A percentile compares a stretch with the other conserved stretches of the same genome.
These are phyloP conservation scores for Lactarius sanguifluus DNA, from an alignment of 768 basidiomycete genomes.

Conservation along the genomic window DNA sequence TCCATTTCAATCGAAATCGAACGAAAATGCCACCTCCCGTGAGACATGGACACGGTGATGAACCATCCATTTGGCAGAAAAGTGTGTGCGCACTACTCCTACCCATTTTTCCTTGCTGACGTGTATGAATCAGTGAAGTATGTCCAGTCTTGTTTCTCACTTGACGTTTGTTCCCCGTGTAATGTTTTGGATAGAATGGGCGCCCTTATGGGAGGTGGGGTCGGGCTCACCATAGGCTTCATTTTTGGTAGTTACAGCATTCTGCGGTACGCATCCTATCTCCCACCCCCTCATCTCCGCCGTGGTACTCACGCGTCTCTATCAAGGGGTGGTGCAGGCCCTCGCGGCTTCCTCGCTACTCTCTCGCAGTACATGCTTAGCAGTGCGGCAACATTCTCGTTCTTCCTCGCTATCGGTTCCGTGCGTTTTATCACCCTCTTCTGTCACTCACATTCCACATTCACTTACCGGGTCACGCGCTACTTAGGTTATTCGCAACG, in stretches of 20 bases:
- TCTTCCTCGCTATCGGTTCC: slow-evolving; percentile 94
- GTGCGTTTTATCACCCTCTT: slow-evolving; percentile 44
- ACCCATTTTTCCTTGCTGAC: slow-evolving; percentile 11
- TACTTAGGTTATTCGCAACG: slow-evolving; percentile 84
- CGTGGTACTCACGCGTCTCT: slow-evolving; percentile 10
- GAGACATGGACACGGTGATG: slow-evolving; percentile 25
- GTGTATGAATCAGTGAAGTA: slow-evolving; percentile 55
- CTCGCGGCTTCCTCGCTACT: slow-evolving; percentile 84
- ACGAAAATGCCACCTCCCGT: slow-evolving; percentile 26
- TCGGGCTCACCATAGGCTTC: slow-evolving; percentile 96
- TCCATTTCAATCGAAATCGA: slow-evolving; percentile 7
- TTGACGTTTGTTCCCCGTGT: slow-evolving; percentile 6
- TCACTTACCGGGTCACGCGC: slow-evolving; percentile 1
- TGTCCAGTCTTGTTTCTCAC: slow-evolving; percentile 29
- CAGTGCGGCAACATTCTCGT: slow-evolving; percentile 95
- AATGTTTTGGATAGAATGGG: slow-evolving; percentile 66
- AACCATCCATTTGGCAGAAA: slow-evolving; percentile 32
- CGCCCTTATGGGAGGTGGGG: slow-evolving; percentile 88
- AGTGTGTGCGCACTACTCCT: slow-evolving; percentile 21
- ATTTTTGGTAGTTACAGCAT: slow-evolving; percentile 95
- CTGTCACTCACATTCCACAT: background rate
- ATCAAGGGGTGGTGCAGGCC: slow-evolving; percentile 82
- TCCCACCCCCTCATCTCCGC: slow-evolving; percentile 2
- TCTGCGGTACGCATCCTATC: slow-evolving; percentile 58
- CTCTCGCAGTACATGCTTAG: slow-evolving; percentile 98